A percentile compares a stretch with the other conserved stretches of the same genome.
Conservation (phyloP, 306 rosid genomes). For the Alnus glutinosa region DNA sequence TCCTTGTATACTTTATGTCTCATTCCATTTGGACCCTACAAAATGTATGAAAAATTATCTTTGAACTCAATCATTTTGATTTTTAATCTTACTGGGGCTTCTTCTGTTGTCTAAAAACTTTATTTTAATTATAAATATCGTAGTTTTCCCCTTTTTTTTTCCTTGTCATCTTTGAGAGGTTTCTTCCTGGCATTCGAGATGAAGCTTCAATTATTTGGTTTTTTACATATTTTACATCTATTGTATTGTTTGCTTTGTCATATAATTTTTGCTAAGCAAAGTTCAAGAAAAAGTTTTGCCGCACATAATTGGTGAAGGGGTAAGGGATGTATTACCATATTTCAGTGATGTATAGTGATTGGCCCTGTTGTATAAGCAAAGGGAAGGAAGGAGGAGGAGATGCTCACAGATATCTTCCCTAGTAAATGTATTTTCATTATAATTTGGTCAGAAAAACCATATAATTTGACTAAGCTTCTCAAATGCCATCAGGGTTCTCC, state of each 20-base stretch:
- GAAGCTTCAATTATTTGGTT: background rate
- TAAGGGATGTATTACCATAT: background rate
- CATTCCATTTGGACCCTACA: background rate
- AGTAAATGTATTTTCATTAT: background rate
- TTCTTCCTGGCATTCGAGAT: background rate
- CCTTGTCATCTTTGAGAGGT: background rate
- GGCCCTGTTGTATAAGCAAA: constrained; percentile 1
- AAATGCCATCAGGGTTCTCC: constrained; percentile 46
- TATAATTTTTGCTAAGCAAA: background rate
- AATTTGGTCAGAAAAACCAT: constrained; percentile 7
- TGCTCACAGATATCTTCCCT: background rate
- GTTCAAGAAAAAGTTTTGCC: background rate
- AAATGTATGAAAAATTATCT: background rate
- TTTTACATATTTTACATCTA: background rate
- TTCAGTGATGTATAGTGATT: background rate
- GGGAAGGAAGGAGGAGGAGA: constrained; percentile 10
- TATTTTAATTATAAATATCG: background rate
- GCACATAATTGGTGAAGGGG: background rate
- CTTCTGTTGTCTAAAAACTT: background rate
- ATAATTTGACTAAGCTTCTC: constrained; percentile 9
- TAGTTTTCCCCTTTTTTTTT: background rate
- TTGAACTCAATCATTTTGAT: background rate
- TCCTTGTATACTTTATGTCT: background rate
- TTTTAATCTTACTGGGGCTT: constrained; percentile 3
- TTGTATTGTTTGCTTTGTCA: background rate